These are phyloP conservation scores for Suhomyces emberorum DNA, from an alignment of 805 yeast species.

Conservation along the genomic window DNA sequence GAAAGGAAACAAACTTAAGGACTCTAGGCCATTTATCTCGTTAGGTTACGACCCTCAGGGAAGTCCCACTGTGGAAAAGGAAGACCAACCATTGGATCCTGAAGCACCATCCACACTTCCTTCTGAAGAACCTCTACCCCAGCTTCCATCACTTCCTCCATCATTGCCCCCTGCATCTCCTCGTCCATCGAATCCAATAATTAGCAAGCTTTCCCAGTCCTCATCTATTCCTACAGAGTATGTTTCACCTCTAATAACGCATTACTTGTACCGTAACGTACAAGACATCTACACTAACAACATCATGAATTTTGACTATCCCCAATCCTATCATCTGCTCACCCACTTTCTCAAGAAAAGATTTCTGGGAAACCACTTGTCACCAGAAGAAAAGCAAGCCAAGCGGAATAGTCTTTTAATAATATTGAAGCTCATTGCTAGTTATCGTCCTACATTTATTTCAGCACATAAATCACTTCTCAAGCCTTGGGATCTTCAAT, in stretches of 20 bases:
- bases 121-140: neutral
- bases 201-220: slow-evolving; percentile 5
- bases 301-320: slow-evolving; percentile 55
- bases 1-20: slow-evolving; percentile 12
- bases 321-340: slow-evolving; percentile 59
- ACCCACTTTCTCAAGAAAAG: slow-evolving; percentile 52
- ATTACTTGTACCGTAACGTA: slow-evolving; percentile 52
- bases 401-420: slow-evolving; percentile 33
- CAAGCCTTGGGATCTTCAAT: slow-evolving; percentile 66
- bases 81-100: neutral
- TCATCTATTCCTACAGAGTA: slow-evolving; percentile 31
- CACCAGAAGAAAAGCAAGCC: slow-evolving; percentile 23
- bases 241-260: slow-evolving; percentile 54
- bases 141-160: neutral
- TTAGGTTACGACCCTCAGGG: slow-evolving; percentile 22
- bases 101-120: neutral
- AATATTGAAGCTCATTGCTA: slow-evolving; percentile 57
- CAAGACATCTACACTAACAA: slow-evolving; percentile 49
- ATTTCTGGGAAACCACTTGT: slow-evolving; percentile 49
- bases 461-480: slow-evolving; percentile 67
- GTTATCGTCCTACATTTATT: slow-evolving; percentile 72
- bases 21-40: slow-evolving; percentile 42
- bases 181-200: neutral
- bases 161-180: neutral
- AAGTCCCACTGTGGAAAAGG: neutral